Conservation (phyloP, 371 early-diverging fungal genomes). For the Syncephalis plumigaleata region DNA sequence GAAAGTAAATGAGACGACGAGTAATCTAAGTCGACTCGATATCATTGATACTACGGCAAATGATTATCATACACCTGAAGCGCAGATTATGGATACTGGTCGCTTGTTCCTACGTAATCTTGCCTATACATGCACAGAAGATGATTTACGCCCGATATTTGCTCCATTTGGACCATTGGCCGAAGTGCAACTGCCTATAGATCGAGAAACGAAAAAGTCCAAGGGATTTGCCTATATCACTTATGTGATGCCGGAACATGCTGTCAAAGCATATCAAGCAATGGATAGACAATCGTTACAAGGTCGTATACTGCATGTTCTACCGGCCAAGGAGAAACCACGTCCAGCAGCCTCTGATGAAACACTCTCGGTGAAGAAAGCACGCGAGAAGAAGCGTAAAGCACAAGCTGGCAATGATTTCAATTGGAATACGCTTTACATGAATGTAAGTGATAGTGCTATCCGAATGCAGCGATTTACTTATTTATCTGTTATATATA, state of each 20-base stretch:
- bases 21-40: no score
- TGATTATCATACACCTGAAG: no score
- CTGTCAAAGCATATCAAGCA: slow-evolving; percentile 63
- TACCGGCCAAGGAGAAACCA: slow-evolving; percentile 77
- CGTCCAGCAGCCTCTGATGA: slow-evolving; percentile 42
- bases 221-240: slow-evolving; percentile 86
- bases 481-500: no score
- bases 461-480: slow-evolving; percentile 33
- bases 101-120: slow-evolving; percentile 87
- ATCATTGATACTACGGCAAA: no score
- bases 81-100: slow-evolving; percentile 80
- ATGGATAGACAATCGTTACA: slow-evolving; percentile 75
- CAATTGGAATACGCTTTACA: slow-evolving; percentile 90
- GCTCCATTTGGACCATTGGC: slow-evolving; percentile 75
- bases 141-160: slow-evolving; percentile 64
- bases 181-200: slow-evolving; percentile 86
- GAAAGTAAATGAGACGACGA: no score
- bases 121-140: slow-evolving; percentile 73
- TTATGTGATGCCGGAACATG: slow-evolving; percentile 82
- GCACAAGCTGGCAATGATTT: slow-evolving; percentile 60
- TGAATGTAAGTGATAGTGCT: no score
- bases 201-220: slow-evolving; percentile 75
- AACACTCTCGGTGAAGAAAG: slow-evolving; percentile 50
- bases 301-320: slow-evolving; percentile 77
- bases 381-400: slow-evolving; percentile 63